These are phyloP conservation scores for Aspergillus asperescens DNA, from an alignment of 495 filamentous ascomycete species.

Conservation along the genomic window DNA sequence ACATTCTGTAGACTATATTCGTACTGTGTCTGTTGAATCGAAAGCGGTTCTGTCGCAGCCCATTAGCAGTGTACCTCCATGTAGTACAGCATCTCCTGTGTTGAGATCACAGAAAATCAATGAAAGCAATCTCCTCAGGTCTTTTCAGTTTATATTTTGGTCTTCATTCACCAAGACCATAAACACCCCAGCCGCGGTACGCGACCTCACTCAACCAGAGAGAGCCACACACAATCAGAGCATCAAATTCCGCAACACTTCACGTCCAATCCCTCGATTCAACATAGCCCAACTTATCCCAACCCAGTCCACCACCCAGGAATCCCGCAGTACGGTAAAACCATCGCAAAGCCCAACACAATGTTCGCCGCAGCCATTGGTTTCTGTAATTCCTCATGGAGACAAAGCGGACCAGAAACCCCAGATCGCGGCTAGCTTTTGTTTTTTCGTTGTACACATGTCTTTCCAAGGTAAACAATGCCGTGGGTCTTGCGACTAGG, in stretches of 20 bases:
- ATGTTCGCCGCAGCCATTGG: conserved; percentile 47
- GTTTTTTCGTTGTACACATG: conserved; percentile 26
- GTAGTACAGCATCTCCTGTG: background rate
- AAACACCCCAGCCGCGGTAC: conserved; percentile 34
- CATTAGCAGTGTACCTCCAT: background rate
- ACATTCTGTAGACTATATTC: background rate
- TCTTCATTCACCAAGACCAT: conserved; percentile 42
- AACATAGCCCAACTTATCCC: background rate
- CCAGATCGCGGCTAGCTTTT: conserved; percentile 33
- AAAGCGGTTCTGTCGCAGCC: background rate
- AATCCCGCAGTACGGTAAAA: conserved; percentile 7
- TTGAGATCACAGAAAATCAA: too few species aligned
- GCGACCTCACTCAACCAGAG: conserved; percentile 14
- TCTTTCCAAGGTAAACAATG: conserved; percentile 15
- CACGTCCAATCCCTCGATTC: background rate
- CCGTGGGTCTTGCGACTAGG: conserved; percentile 20
- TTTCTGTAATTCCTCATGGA: conserved; percentile 43
- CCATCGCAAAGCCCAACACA: background rate
- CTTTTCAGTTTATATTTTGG: conserved; percentile 52
- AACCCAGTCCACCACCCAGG: background rate
- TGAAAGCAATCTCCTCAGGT: conserved; percentile 46
- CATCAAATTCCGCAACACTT: conserved; percentile 20
- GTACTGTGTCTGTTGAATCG: background rate
- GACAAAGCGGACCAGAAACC: conserved; percentile 43
- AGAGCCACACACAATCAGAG: conserved; percentile 12